Evolutionary conservation across 352 stramenopile genomes (phyloP).

Genomic region (Phytophthora capsici): DNA sequence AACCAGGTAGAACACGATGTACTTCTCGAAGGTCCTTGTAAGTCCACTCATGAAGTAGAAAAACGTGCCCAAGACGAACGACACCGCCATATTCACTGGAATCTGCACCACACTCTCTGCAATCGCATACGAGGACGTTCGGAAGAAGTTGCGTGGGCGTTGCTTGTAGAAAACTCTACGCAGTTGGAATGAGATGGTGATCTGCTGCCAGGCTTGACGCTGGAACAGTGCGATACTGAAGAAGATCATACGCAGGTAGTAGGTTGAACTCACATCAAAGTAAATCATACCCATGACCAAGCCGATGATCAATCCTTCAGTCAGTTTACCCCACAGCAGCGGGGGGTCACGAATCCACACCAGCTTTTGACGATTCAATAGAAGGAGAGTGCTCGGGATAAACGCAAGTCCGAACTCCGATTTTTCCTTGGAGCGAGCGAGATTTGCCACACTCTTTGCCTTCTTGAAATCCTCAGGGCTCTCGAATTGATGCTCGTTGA

Average conservation of each 20-base stretch:
- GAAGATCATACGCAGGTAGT: constrained; percentile 70
- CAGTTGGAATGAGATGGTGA: constrained; percentile 72
- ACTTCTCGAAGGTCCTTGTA: constrained; percentile 52
- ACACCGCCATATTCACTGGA: constrained; percentile 61
- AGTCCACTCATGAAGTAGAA: constrained; percentile 85
- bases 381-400: constrained; percentile 29
- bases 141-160: constrained; percentile 83
- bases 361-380: constrained; percentile 52
- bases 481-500: constrained; percentile 61
- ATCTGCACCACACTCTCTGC: constrained; percentile 55
- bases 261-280: constrained; percentile 46
- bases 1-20: constrained; percentile 73
- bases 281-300: constrained; percentile 70
- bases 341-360: constrained; percentile 54
- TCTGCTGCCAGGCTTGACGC: constrained; percentile 65
- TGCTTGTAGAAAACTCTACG: constrained; percentile 91
- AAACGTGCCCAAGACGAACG: constrained; percentile 76
- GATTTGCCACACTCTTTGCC: constrained; percentile 46
- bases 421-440: constrained; percentile 49
- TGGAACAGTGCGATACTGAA: constrained; percentile 57
- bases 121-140: constrained; percentile 73
- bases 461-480: constrained; percentile 56
- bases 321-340: constrained; percentile 49
- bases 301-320: constrained; percentile 67
- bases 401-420: constrained; percentile 53